Percentiles rank a stretch among this genome's conserved stretches.
These are phyloP conservation scores for Coemansia sp. DNA, from an alignment of 192 early-diverging fungal species.

Conservation along the genomic window DNA sequence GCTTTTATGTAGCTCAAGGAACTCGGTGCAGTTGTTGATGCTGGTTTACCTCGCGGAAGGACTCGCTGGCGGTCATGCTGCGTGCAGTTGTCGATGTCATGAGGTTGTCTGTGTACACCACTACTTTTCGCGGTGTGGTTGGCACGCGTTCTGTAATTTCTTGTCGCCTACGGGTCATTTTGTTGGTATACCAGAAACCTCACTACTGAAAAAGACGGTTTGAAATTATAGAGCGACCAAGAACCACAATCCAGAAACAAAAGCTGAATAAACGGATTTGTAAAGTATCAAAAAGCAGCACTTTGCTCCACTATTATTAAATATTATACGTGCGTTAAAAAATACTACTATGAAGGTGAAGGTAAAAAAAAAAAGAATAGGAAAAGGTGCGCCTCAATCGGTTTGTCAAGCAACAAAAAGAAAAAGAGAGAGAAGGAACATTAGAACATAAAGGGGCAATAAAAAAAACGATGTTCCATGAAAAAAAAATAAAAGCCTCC, in stretches of 20 bases:
- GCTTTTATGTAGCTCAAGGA: background rate
- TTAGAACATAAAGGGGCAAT: too few species aligned
- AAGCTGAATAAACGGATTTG: too few species aligned
- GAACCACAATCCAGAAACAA: background rate
- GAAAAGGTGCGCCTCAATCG: too few species aligned
- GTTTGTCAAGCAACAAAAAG: background rate
- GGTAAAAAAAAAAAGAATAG: background rate
- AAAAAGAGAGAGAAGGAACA: background rate
- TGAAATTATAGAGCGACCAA: too few species aligned
- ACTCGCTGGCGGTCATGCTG: conserved; percentile 21
- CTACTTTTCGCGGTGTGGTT: conserved; percentile 48
- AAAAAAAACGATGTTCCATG: too few species aligned
- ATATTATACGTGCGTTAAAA: too few species aligned
- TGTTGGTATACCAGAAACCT: too few species aligned
- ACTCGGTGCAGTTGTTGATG: conserved; percentile 31
- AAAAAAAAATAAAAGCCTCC: background rate
- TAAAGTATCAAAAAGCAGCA: background rate
- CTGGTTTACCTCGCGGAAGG: too few species aligned
- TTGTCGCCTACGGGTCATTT: conserved; percentile 40
- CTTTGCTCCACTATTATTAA: background rate
- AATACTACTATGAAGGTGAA: background rate
- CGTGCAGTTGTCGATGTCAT: conserved; percentile 43
- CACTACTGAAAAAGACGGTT: too few species aligned
- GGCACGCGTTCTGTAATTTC: conserved; percentile 42
- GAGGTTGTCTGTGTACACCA: conserved; percentile 50